Base-by-base conservation (phyloP, 306 rosid species). In the Prunus fruticosa region DNA sequence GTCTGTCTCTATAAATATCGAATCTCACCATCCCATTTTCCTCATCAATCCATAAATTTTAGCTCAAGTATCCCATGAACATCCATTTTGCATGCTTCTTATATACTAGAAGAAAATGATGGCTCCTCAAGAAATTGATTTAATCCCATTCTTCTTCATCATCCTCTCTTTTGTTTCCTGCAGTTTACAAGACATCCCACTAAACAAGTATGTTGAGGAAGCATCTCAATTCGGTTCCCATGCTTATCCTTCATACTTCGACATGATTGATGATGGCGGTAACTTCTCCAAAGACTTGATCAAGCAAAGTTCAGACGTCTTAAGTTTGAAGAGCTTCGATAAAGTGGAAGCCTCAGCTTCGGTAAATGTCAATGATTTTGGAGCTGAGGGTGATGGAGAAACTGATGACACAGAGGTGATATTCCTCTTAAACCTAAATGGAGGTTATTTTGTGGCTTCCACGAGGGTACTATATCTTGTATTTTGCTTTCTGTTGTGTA, bases 381-480 rank as follows among this genome's bases (percentile, higher is more conserved):
- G 97, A 80, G 97, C 93, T 38, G 41, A 76, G 63, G 90, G 95
- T 53, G 81, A 86, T 82, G 88, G 90, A 67, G 3, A 5, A 25
- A 16, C 74, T 41, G 90, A 89, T 72, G 89, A 91, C 62, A 80
- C 95, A 22, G 14, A 85, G 89, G 97, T 91, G 81, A 49, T 38
- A 6, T 38, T 38, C 43, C 8, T 38, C 43, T 38, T 38, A 38
- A 10, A 10, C 52, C 52, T 3, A 11, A 47, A 12, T 47, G 14
- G 15, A 2, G 14, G 52, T 47, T 38, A 6, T 6, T 38, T 38
- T 38, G 43, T 38, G 43, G 43, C 43, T 38, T 38, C 43, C 43
- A 38, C 2, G 43, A 38, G 9, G 43, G 9, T 38, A 38, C 43
- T 38, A 38, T 38, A 38, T 38, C 6, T 38, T 38, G 43, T 38